Evolutionary conservation across 2,329 filamentous ascomycete genomes (phyloP).

Genomic region (Claviceps monticola): DNA sequence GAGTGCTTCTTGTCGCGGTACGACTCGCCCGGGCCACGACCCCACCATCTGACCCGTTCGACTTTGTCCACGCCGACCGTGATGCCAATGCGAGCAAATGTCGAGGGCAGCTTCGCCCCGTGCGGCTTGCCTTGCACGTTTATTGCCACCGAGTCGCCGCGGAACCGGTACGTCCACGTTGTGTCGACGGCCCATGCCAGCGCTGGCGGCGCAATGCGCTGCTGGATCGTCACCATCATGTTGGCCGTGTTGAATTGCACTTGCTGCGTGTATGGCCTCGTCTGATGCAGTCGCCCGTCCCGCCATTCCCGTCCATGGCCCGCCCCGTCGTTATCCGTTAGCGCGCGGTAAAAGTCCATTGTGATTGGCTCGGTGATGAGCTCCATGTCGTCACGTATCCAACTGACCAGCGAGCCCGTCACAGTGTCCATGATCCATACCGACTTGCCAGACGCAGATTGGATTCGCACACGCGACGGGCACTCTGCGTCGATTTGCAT

Average conservation of each 20-base stretch:
- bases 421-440: conserved; percentile 31
- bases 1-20: conserved; percentile 53
- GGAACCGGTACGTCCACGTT: conserved; percentile 41
- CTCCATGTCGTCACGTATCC: conserved; percentile 22
- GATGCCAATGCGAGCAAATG: conserved; percentile 50
- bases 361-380: conserved; percentile 30
- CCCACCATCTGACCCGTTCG: conserved; percentile 44
- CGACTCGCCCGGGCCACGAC: conserved; percentile 50
- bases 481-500: conserved; percentile 8
- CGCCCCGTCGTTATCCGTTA: conserved; percentile 51
- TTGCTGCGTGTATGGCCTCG: conserved; percentile 26
- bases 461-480: conserved; percentile 17
- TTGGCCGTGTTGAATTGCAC: conserved; percentile 19
- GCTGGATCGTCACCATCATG: conserved; percentile 30
- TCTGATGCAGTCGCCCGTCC: conserved; percentile 30
- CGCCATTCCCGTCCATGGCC: conserved; percentile 45
- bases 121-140: conserved; percentile 32
- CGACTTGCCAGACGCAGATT: conserved; percentile 19
- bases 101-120: conserved; percentile 36
- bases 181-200: conserved; percentile 45
- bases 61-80: conserved; percentile 29
- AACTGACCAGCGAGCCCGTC: conserved; percentile 27
- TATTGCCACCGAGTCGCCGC: conserved; percentile 32
- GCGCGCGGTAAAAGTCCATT: conserved; percentile 48
- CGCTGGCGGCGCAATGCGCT: conserved; percentile 46